Conservation (phyloP, 2,329 filamentous ascomycete genomes). For the Ophiocordyceps unilateralis region DNA sequence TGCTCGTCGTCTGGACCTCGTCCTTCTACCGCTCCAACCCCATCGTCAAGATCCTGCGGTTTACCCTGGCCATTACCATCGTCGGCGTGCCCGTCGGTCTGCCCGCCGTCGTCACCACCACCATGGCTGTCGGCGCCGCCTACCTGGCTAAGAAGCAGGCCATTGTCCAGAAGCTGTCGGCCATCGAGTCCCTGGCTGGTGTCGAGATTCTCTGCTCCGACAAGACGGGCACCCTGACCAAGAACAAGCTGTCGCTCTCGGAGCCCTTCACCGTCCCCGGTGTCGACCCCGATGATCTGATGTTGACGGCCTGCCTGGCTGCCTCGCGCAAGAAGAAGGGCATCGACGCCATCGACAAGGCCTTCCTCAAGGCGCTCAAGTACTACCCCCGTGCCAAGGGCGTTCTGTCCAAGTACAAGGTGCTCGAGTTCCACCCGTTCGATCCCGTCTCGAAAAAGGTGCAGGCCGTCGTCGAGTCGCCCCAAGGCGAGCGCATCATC, state of each 20-base stretch:
- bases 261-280: conserved; percentile 73
- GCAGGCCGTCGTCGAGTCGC: conserved; percentile 65
- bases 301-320: conserved; percentile 80
- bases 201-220: conserved; percentile 90
- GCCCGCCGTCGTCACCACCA: conserved; percentile 82
- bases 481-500: conserved; percentile 66
- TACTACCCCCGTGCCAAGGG: conserved; percentile 70
- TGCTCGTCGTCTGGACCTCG: conserved; percentile 70
- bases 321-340: conserved; percentile 91
- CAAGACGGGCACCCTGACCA: conserved; percentile 86
- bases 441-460: conserved; percentile 93
- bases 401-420: conserved; percentile 68
- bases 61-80: conserved; percentile 78
- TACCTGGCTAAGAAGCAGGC: conserved; percentile 87
- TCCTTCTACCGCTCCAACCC: conserved; percentile 76
- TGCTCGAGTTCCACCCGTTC: conserved; percentile 73
- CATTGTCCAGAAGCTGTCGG: conserved; percentile 82
- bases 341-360: conserved; percentile 89
- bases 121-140: conserved; percentile 84
- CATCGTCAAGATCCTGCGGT: conserved; percentile 65
- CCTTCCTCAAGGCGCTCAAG: conserved; percentile 73
- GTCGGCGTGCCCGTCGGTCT: conserved; percentile 89
- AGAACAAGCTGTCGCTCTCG: conserved; percentile 79
- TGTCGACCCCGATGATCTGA: conserved; percentile 73
- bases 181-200: conserved; percentile 81